These are phyloP conservation scores for Cyberlindnera lachancei DNA, from an alignment of 805 yeast species.

Conservation along the genomic window DNA sequence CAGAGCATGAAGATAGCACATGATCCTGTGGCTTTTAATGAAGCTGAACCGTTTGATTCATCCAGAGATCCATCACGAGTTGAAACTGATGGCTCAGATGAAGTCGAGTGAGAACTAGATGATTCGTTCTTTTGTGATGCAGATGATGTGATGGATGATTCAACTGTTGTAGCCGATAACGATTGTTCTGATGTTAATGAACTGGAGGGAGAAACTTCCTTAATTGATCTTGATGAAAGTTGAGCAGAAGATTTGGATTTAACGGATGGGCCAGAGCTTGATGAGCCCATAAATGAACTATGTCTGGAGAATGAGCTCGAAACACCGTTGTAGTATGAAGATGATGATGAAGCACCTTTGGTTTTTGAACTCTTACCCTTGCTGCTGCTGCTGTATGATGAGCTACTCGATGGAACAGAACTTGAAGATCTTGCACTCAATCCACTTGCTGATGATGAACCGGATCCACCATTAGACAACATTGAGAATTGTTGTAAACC, in stretches of 20 bases:
- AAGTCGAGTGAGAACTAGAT: too few species aligned
- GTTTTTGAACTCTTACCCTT: neutral
- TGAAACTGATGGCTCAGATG: too few species aligned
- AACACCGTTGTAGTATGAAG: constrained; percentile 5
- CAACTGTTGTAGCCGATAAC: too few species aligned
- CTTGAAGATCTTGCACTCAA: neutral
- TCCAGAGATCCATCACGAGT: neutral
- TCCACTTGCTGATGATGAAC: constrained; percentile 8
- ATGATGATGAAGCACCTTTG: constrained; percentile 2
- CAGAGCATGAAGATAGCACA: too few species aligned
- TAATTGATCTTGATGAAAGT: constrained; percentile 1
- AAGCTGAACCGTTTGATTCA: too few species aligned
- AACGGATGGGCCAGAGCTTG: too few species aligned
- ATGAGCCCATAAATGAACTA: constrained; percentile 5
- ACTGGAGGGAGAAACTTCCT: too few species aligned
- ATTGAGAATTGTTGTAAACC: constrained; percentile 38
- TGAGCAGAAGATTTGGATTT: too few species aligned
- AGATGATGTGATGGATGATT: too few species aligned
- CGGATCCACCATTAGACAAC: constrained; percentile 26
- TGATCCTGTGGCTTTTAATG: too few species aligned
- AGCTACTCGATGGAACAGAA: neutral
- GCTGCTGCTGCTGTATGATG: neutral
- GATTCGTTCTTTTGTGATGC: too few species aligned
- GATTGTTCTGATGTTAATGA: too few species aligned
- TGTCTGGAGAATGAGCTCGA: constrained; percentile 9